Evolutionary conservation across 139 green algal species (phyloP), one percentile per base, ranked within the genome.

Genomic region (Closterium sp.): DNA sequence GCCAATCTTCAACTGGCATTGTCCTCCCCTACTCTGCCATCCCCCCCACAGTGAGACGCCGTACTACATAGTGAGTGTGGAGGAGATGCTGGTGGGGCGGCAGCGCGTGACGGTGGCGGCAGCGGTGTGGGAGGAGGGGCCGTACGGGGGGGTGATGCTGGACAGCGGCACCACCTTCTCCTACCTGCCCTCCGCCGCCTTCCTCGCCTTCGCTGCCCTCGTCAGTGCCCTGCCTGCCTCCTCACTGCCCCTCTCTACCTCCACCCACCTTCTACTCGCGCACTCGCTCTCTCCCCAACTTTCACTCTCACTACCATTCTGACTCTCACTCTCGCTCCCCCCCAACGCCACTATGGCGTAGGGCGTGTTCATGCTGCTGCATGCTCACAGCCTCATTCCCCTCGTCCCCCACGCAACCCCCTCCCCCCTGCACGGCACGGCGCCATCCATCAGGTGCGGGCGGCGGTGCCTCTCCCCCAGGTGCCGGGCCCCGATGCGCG

Each of bases 91-190:
- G 50, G 50, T 73, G 50, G 50, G 50, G 50, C 50, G 13, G 50
- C 50, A 73, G 13, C 50, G 50, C 13, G 50, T 73, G 50, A 1
- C 13, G 10, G 50, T 73, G 10, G 13, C 50, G 50, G 50, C 13
- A 22, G 6, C 50, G 0, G 50, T 73, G 50, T 73, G 50, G 50
- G 50, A 73, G 50, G 50, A 73, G 50, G 50, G 50, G 50, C 50
- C 50, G 50, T 73, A 73, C 50, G 50, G 50, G 6, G 50, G 50
- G 50, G 50, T 73, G 50, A 73, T 99, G 9, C 91, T 99, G 62
- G 98, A 99, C 96, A 98, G 96, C 93, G 98, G 98, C 22, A 99
- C 98, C 31, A 99, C 98, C 9, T 99, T 99, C 94, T 97, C 97
- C 7, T 99, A 99, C 95, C 86, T 99, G n/a, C 98, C 97, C 2